Conservation (phyloP, 2,329 filamentous ascomycete genomes). For the Beauveria caledonica region DNA sequence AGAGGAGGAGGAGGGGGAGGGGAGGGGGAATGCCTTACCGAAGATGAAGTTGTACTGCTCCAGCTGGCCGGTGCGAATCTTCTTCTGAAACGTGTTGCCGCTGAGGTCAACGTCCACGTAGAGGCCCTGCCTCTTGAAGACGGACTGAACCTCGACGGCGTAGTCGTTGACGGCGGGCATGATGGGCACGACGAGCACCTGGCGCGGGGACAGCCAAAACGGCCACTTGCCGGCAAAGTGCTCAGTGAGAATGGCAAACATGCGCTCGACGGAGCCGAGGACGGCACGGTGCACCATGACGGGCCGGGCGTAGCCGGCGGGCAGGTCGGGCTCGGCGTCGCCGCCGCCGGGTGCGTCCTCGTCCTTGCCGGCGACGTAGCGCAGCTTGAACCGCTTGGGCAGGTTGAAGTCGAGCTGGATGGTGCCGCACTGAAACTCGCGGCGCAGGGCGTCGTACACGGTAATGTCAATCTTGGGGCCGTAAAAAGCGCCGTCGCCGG, state of each 20-base stretch:
- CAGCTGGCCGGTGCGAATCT: slow-evolving; percentile 75
- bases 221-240: slow-evolving; percentile 85
- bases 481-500: slow-evolving; percentile 95
- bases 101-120: slow-evolving; percentile 52
- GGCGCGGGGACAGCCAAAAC: slow-evolving; percentile 79
- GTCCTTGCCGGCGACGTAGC: slow-evolving; percentile 44
- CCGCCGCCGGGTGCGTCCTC: slow-evolving; percentile 31
- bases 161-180: slow-evolving; percentile 74
- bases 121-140: slow-evolving; percentile 60
- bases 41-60: slow-evolving; percentile 81
- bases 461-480: slow-evolving; percentile 98
- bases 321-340: slow-evolving; percentile 43
- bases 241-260: slow-evolving; percentile 70
- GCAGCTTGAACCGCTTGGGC: slow-evolving; percentile 32
- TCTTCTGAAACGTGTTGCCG: slow-evolving; percentile 81
- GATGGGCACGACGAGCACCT: slow-evolving; percentile 54
- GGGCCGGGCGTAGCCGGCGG: slow-evolving; percentile 65
- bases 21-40: slow-evolving; percentile 33
- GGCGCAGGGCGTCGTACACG: slow-evolving; percentile 76
- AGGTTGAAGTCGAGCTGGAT: slow-evolving; percentile 93
- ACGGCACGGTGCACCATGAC: slow-evolving; percentile 86
- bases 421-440: slow-evolving; percentile 57
- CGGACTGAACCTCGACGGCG: slow-evolving; percentile 61
- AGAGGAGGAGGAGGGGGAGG: neutral
- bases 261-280: slow-evolving; percentile 58